A percentile compares a stretch with the other conserved stretches of the same genome.
Evolutionary conservation across 1,284 basidiomycete genomes (phyloP).

Genomic region (Rhodotorula sp.): DNA sequence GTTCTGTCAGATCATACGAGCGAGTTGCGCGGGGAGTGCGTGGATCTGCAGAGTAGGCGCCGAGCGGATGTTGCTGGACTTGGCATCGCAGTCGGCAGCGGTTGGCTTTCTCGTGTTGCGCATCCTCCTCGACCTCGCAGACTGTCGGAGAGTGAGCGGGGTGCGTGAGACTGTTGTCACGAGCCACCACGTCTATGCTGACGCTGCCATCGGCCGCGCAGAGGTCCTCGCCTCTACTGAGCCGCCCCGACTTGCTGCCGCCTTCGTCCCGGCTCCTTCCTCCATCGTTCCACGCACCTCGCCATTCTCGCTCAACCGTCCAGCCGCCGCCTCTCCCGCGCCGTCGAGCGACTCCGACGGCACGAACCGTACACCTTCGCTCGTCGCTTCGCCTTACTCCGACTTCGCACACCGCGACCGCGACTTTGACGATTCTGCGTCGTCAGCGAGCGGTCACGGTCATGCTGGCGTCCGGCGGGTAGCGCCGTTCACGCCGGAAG

Average conservation of each 20-base stretch:
- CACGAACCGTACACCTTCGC: slow-evolving; percentile 17
- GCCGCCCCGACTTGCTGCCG: neutral
- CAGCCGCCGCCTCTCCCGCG: neutral
- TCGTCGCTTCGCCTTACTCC: slow-evolving; percentile 28
- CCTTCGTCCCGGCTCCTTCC: neutral
- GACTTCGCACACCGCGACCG: neutral
- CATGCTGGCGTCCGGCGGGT: no score
- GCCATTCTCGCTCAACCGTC: neutral
- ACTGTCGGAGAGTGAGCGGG: neutral
- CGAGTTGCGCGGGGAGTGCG: neutral
- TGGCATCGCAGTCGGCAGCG: neutral
- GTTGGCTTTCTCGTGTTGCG: no score
- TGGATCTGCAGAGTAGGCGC: neutral
- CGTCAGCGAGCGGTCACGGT: neutral
- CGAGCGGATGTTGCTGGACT: neutral
- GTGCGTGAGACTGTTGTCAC: neutral
- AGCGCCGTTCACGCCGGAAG: neutral
- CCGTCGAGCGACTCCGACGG: neutral
- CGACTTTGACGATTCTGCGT: neutral
- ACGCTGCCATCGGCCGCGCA: neutral
- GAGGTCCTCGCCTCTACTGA: neutral
- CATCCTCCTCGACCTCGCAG: no score
- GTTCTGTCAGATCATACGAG: neutral
- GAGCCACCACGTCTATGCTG: no score
- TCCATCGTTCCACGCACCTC: neutral